These are phyloP conservation scores for Trichocomaceae sp. DNA, from an alignment of 2,329 filamentous ascomycete genomes.

Conservation along the genomic window DNA sequence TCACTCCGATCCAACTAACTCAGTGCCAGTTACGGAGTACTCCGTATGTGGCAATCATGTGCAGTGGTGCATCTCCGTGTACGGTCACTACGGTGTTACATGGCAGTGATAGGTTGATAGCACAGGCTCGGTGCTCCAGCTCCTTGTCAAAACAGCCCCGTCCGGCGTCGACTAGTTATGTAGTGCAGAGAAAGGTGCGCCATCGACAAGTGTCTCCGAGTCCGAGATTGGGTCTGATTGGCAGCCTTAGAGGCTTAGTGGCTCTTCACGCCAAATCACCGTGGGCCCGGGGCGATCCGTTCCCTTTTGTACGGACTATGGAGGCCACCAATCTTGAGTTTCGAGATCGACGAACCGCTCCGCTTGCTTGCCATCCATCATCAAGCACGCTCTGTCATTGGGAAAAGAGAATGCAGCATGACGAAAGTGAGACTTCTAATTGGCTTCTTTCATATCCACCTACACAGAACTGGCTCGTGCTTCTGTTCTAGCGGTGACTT, in stretches of 20 bases:
- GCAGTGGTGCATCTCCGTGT: too few relatives aligned
- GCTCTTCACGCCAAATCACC: neutral
- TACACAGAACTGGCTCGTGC: neutral
- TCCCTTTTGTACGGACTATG: neutral
- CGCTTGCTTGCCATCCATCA: conserved; percentile 1
- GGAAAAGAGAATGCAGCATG: neutral
- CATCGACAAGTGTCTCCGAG: neutral
- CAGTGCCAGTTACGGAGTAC: conserved; percentile 26
- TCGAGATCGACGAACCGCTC: conserved; percentile 12
- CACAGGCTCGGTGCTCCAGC: too few relatives aligned
- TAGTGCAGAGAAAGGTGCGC: neutral
- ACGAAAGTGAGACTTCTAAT: neutral
- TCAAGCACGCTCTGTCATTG: neutral
- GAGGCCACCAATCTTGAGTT: conserved; percentile 12
- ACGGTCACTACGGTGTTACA: too few relatives aligned
- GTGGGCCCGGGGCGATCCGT: conserved; percentile 5
- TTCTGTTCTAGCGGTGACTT: conserved; percentile 11
- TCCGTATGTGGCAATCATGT: conserved; percentile 31
- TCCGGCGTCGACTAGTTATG: neutral
- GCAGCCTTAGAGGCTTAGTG: too few relatives aligned
- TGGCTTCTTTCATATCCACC: neutral
- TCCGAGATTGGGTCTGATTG: too few relatives aligned
- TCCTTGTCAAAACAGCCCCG: neutral
- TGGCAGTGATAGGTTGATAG: too few relatives aligned
- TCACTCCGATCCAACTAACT: too few relatives aligned